These are phyloP conservation scores for Sisymbrium altissimum DNA, from an alignment of 345 rosid genomes.

Conservation along the genomic window DNA sequence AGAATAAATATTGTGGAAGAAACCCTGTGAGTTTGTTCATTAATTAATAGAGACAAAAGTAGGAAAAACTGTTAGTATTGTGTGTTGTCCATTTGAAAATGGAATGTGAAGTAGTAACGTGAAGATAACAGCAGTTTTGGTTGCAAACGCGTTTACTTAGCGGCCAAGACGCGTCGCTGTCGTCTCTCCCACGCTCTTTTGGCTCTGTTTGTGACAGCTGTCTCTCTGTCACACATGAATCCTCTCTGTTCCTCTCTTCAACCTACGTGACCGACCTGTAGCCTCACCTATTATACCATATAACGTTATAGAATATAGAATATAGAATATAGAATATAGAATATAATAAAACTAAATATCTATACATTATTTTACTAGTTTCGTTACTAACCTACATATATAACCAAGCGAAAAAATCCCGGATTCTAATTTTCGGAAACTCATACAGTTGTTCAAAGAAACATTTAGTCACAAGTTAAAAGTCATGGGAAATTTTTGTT, in stretches of 20 bases:
- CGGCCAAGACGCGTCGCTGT: slow-evolving; percentile 34
- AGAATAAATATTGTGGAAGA: not conserved
- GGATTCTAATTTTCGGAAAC: not conserved
- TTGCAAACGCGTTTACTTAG: slow-evolving; percentile 37
- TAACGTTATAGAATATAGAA: not conserved
- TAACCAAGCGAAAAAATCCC: not conserved
- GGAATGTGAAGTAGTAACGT: slow-evolving; percentile 31
- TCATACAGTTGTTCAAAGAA: not conserved
- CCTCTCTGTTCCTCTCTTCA: not conserved
- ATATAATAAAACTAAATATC: not conserved
- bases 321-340: too few species aligned
- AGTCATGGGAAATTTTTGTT: not conserved
- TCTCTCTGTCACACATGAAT: slow-evolving; percentile 23
- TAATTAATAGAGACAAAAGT: slow-evolving; percentile 11
- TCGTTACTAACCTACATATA: not conserved
- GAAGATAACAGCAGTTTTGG: slow-evolving; percentile 31
- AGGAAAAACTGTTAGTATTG: not conserved
- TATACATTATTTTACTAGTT: not conserved
- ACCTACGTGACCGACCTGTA: slow-evolving; percentile 30
- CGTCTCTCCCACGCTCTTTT: slow-evolving; percentile 34
- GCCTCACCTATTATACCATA: slow-evolving; percentile 1
- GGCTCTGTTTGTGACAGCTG: slow-evolving; percentile 24
- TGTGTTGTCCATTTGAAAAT: slow-evolving; percentile 26
- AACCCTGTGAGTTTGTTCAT: slow-evolving; percentile 3
- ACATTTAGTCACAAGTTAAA: not conserved